phyloP scores from a whole-genome alignment of 768 basidiomycete species.

The Boletus rex-veris region DNA sequence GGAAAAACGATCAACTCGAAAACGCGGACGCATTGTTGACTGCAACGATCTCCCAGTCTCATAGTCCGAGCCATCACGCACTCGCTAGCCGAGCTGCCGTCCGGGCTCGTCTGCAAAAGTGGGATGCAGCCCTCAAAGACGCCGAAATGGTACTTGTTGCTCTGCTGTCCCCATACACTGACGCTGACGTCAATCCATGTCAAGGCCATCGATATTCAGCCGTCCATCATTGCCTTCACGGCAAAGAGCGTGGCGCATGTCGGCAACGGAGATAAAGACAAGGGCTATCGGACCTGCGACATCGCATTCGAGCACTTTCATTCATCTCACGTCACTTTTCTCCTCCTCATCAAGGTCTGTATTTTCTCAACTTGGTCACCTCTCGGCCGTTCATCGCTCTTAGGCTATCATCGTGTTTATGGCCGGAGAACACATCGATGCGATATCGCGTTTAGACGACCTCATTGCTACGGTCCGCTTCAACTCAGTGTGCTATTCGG shows the following conservation, averaged over 20 bases:
- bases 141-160: background rate
- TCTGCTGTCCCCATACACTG: background rate
- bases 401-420: background rate
- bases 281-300: background rate
- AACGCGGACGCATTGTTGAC: background rate
- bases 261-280: background rate
- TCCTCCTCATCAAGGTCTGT: background rate
- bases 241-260: background rate
- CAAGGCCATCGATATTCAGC: background rate
- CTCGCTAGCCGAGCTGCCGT: background rate
- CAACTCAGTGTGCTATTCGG: background rate
- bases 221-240: background rate
- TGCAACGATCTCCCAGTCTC: background rate
- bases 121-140: background rate
- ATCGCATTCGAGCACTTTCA: background rate
- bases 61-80: background rate
- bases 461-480: background rate
- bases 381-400: background rate
- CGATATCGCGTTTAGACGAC: background rate
- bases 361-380: background rate
- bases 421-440: background rate
- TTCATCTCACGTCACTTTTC: background rate
- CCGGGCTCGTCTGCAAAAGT: background rate
- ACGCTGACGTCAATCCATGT: background rate
- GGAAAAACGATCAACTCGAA: background rate